Base-by-base conservation (phyloP, 2,329 filamentous ascomycete genomes). In the Trichoderma gracile region DNA sequence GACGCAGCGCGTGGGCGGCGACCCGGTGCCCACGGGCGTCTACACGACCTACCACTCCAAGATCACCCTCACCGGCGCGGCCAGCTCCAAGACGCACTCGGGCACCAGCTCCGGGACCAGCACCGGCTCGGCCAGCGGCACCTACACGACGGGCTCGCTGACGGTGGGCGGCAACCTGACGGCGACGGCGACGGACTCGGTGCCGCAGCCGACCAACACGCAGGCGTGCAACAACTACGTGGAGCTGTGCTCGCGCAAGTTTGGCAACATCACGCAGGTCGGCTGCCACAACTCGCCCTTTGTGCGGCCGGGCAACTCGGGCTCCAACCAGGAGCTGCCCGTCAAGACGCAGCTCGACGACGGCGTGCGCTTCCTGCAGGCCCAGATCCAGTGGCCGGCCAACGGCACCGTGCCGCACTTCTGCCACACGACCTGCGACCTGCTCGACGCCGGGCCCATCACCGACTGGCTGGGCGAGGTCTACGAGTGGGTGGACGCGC, bases 281-380 rank as follows among this genome's bases (percentile, higher is more conserved):
- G 87, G 85, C 21, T 87, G 88, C 19, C 92, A 96, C 78, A 96
- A 96, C 79, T 92, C 90, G 47, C 90, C 91, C 12, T 96, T 96
- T 73, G 82, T 88, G 46, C 80, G 84, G 9, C 74, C 81, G 17
- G 89, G 89, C 69, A 93, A 90, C 74, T 84, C 89, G 10, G 91
- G 88, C 15, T 85, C 89, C 63, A 96, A 96, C 76, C 92, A 96
- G 78, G 81, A 81, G 30, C 81, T 90, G 50, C 76, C 80, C 21
- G 90, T 95, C 55, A 82, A 80, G 14, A 79, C 83, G 40, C 92
- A 96, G 78, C 81, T 96, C 67, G 85, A 95, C 73, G 92, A 96
- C 72, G 92, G 92, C 33, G 78, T 90, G 43, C 85, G 86, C 25
- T 83, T 89, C 68, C 73, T 89, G 38, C 86, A 89, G 72, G 86